Base-by-base conservation (phyloP, 1,284 basidiomycete genomes). In the Fomitopsis betulina region DNA sequence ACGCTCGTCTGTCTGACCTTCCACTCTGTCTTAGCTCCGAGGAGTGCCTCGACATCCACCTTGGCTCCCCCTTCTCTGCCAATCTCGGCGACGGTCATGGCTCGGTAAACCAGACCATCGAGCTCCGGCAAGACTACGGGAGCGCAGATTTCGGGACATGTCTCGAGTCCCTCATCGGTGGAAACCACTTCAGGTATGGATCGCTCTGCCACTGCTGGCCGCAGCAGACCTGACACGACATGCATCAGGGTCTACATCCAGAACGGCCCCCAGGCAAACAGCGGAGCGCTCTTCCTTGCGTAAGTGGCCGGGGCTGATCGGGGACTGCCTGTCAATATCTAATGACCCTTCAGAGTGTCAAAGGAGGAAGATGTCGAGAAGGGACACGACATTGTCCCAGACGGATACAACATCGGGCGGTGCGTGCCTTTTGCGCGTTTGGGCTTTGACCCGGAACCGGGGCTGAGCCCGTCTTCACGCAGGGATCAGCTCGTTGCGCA, bases 61-160 rank as follows among this genome's bases (percentile, higher is more conserved):
- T 83, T 12, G 87, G 87, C 3, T 76, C 65, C 37, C 80, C 81
- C 0, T 87, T 90, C 65, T 73, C 80, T 49, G 89, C 89, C 27
- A 79, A 91, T 67, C 79, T 91, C 9, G 89, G 89, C 13, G 89
- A 91, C 61, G 85, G 84, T 0, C 78, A 87, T 59, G 82, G 82
- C 17, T 73, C 73, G 53, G 83, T 85, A 60, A 73, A 77, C n/a
- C 84, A 90, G 67, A 81, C 82, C 59, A 76, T 82, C 58, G 80
- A 90, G 56, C 81, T 85, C 15, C 83, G 90, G 45, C 82, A 88
- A 63, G 84, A 87, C 66, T 91, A 81, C 66, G 85, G 87, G 59
- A 62, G 75, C 63, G 33, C 79, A 0, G 69, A 76, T 19, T 78
- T 76, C 73, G 87, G 85, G 17, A 87, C 84, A 13, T 88, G 87